A percentile compares a stretch with the other conserved stretches of the same genome.
phyloP scores from a whole-genome alignment of 208 protist species.

The Trypanosoma platydactyli region DNA sequence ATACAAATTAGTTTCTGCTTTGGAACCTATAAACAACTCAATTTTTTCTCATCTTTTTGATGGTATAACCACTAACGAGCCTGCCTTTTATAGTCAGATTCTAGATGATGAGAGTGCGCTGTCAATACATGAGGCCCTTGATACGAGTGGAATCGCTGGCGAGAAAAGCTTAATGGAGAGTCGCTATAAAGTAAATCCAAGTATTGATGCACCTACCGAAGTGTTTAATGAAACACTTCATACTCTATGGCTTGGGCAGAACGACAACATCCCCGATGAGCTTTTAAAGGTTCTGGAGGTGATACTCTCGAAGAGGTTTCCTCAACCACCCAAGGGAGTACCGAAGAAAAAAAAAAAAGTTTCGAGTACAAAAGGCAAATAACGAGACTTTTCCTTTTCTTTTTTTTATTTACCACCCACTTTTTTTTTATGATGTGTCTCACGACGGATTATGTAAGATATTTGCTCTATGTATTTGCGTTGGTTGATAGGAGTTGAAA shows the following conservation, averaged over 20 bases:
- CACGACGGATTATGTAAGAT: too few relatives aligned
- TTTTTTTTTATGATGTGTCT: too few relatives aligned
- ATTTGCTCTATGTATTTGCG: neutral
- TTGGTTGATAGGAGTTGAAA: too few relatives aligned
- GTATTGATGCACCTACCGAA: slow-evolving; percentile 9
- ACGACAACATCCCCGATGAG: slow-evolving; percentile 42
- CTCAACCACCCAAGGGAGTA: slow-evolving; percentile 41
- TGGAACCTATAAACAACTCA: slow-evolving; percentile 32
- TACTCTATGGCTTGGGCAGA: slow-evolving; percentile 60
- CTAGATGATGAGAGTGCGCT: slow-evolving; percentile 6
- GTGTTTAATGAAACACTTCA: slow-evolving; percentile 45
- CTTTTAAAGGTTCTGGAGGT: slow-evolving; percentile 36
- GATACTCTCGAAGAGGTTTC: slow-evolving; percentile 54
- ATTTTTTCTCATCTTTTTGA: slow-evolving; percentile 23
- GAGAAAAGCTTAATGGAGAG: slow-evolving; percentile 4
- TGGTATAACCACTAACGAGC: slow-evolving; percentile 2
- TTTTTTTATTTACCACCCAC: neutral
- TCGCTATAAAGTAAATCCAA: neutral
- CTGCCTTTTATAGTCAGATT: neutral
- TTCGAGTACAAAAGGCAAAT: slow-evolving; percentile 17
- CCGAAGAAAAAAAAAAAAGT: slow-evolving; percentile 36
- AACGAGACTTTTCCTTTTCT: slow-evolving; percentile 5
- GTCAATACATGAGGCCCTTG: slow-evolving; percentile 8
- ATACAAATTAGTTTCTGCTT: slow-evolving; percentile 37
- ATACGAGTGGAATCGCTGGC: slow-evolving; percentile 1